Evolutionary conservation across 2,329 filamentous ascomycete genomes (phyloP), one percentile per base, ranked within the genome.

Genomic region (Aspergillus amoenus): DNA sequence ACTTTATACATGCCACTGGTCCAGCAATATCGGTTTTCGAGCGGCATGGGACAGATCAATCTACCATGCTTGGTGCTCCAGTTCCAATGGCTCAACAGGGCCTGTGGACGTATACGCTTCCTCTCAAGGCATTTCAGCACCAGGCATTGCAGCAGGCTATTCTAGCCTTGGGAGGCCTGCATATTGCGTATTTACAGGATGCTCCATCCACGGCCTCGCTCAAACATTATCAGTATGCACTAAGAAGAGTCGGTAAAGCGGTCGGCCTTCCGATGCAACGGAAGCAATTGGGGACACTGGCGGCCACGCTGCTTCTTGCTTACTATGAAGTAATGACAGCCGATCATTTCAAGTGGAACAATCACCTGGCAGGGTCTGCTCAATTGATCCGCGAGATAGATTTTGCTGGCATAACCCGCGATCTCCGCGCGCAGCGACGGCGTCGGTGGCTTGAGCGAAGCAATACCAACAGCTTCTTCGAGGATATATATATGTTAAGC

Each of bases 311-410:
- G 37, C 78, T 97, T 7, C 81, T 99, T 7, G 91, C 88, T 0
- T 97, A 92, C 71, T 97, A 96, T 68, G 94, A 97, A 72, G 90
- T 97, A 17, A 94, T 93, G 87, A 89, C 89, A 37, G 93, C 92
- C 21, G 93, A 99, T 64, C 93, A 97, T 67, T 87, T 89, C 55
- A 96, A 96, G 72, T 99, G 94, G 94, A 94, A 90, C 68, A 93
- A 90, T 60, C 94, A 97, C 74, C 79, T 97, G 39, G 85, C 90
- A 47, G 94, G 94, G 12, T 90, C 91, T 9, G 87, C 88, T 41
- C 88, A 93, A 61, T 81, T 97, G 30, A 82, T 97, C 24, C 84
- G 85, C 52, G 93, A 97, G 69, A 89, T 95, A 42, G 88, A 94
- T 49, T 90, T 92, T 59, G 82, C 82, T 9, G 82, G 84, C 2